Conservation (phyloP, 176 grass and related monocot genomes). For the Calamus simplicifolius region DNA sequence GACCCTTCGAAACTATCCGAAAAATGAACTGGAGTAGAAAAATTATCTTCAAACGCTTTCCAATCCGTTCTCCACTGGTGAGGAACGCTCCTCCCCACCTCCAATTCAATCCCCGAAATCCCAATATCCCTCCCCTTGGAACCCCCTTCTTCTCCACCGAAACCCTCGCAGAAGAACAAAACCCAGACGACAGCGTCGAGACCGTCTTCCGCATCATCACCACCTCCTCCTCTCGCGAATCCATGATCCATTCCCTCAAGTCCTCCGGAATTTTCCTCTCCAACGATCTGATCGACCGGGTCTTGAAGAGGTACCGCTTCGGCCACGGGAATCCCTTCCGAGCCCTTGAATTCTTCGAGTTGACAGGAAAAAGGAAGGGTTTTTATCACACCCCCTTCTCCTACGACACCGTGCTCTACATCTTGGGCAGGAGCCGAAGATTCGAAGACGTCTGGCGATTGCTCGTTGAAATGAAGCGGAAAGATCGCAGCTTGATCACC, state of each 20-base stretch:
- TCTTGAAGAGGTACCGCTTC: conserved; percentile 72
- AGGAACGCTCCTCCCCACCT: no score
- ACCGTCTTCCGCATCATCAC: conserved; percentile 47
- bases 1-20: no score
- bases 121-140: no score
- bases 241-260: conserved; percentile 38
- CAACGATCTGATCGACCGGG: conserved; percentile 47
- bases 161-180: no score
- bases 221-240: conserved; percentile 38
- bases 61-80: no score
- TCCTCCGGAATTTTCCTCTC: conserved; percentile 39
- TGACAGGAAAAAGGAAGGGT: conserved; percentile 33
- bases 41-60: no score
- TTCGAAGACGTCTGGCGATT: conserved; percentile 57
- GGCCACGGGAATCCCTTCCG: conserved; percentile 62
- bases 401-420: conserved; percentile 79
- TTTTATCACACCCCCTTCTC: conserved; percentile 52
- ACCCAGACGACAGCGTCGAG: conserved; percentile 6
- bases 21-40: no score
- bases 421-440: conserved; percentile 58
- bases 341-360: conserved; percentile 64
- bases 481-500: conserved; percentile 45
- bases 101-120: no score
- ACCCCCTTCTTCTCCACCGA: no score
- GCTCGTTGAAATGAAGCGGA: conserved; percentile 23